These are phyloP conservation scores for Ramaria rubella DNA, from an alignment of 768 basidiomycete genomes.

Conservation along the genomic window DNA sequence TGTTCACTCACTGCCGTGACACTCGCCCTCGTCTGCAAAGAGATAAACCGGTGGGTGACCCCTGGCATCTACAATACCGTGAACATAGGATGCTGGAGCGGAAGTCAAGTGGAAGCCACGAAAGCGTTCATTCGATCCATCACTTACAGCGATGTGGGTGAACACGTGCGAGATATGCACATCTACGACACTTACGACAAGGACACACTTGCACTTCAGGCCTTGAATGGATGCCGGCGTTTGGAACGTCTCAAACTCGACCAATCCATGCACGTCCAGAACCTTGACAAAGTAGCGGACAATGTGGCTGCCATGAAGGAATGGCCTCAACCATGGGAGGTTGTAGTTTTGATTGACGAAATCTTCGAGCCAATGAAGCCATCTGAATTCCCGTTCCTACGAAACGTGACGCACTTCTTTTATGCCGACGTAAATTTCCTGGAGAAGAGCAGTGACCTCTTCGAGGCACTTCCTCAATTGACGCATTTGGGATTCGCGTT, in stretches of 20 bases:
- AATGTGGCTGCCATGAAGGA: not conserved
- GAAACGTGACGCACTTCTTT: not conserved
- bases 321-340: not conserved
- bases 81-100: not conserved
- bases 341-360: not conserved
- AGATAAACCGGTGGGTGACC: conserved; percentile 26
- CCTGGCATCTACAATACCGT: conserved; percentile 33
- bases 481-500: not conserved
- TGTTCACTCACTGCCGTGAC: conserved; percentile 28
- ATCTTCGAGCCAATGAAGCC: not conserved
- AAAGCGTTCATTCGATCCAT: not conserved
- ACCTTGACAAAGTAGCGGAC: too few species aligned
- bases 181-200: too few species aligned
- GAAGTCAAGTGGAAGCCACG: not conserved
- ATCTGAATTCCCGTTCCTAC: not conserved
- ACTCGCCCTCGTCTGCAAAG: conserved; percentile 30
- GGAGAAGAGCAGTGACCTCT: not conserved
- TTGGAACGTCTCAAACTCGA: too few species aligned
- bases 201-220: too few species aligned
- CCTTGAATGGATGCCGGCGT: too few species aligned
- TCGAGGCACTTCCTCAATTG: not conserved
- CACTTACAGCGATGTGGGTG: too few species aligned
- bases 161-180: too few species aligned
- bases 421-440: not conserved
- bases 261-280: too few species aligned